Evolutionary conservation across 306 rosid genomes (phyloP), one percentile per base, ranked within the genome.

Genomic region (Parietaria judaica): DNA sequence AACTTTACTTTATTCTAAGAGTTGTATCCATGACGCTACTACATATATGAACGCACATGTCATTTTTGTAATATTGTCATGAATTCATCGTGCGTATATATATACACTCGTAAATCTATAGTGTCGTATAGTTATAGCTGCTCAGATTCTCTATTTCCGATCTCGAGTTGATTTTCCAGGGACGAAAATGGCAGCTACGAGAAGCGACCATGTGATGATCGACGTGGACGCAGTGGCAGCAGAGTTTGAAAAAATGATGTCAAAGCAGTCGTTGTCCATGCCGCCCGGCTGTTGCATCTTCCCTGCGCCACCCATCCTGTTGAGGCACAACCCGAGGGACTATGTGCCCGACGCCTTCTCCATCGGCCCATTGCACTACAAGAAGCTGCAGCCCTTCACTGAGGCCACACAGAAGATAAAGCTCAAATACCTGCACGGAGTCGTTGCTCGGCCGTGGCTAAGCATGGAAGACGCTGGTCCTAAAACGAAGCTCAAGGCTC

Each of bases 401-500:
- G 31, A 57, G 8, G 47, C 48, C 31, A 57, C 61, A 3, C 61
- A 57, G 31, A 51, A 67, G 11, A 44, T 72, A 10, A 72, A 72
- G 38, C 7, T 7, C 0, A 17, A 50, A 51, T 72, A 72, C 35
- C 48, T 66, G 9, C 53, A n/a, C 0, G 14, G 3, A 46, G 41
- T 66, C 36, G n/a, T 54, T 11, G 14, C 57, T 0, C 35, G 54
- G 1, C 0, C n/a, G 2, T 17, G 3, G 4, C 5, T 4, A 7
- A 35, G 16, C 45, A 8, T 8, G 2, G 34, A 8, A 4, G 8
- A n/a, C 15, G 4, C 4, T 4, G 53, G 14, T 11, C 36, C 11
- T 36, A 8, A 59, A 1, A 9, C 3, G 6, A 36, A 0, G 0
- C 3, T 11, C 8, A 31, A 4, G 11, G 5, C 5, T 4, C 3